Evolutionary conservation across 306 rosid genomes (phyloP), one percentile per base, ranked within the genome.

Genomic region (Prunus padus): DNA sequence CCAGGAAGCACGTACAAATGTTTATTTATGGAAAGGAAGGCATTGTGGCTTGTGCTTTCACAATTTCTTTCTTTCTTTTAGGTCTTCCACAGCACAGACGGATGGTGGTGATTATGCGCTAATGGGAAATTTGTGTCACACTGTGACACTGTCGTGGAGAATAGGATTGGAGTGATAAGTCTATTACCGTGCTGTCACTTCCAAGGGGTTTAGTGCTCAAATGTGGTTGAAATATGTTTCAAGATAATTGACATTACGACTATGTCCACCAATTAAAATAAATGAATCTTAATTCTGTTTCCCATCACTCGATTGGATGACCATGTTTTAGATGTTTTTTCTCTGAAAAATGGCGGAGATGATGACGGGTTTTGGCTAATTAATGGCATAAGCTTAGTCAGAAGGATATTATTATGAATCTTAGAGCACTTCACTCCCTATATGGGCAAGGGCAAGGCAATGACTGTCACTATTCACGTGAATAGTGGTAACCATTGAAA

Each of bases 161-260:
- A 20, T 30, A 31, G 14, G 26, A 18, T 7, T n/a, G 70, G 70
- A 19, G 23, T 55, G 61, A 55, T 14, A 30, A 12, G 20, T 49
- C 23, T 8, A 73, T 73, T 59, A 33, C 46, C 45, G 25, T 26
- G 46, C 37, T 54, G 79, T 71, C 72, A 51, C 71, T 71, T 78
- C 74, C 22, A 8, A 46, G n/a, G 22, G 56, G 66, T 23, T 7
- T 22, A 23, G 79, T 74, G 67, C 74, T 79, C 20, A 45, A 64
- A 5, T 56, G 51, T 52, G 68, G 75, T 23, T 40, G 70, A 49
- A 57, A 46, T 72, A 16, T 4, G 76, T 57, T 57, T 23, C 18
- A 5, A 44, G 26, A 51, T 61, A 61, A 69, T 62, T 54, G 59
- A 64, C 30, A 22, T 12, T 44, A 69, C 6, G 63, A 31, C 47